Base-by-base conservation (phyloP, 208 protist genomes). In the Blastocrithidia nonstop region DNA sequence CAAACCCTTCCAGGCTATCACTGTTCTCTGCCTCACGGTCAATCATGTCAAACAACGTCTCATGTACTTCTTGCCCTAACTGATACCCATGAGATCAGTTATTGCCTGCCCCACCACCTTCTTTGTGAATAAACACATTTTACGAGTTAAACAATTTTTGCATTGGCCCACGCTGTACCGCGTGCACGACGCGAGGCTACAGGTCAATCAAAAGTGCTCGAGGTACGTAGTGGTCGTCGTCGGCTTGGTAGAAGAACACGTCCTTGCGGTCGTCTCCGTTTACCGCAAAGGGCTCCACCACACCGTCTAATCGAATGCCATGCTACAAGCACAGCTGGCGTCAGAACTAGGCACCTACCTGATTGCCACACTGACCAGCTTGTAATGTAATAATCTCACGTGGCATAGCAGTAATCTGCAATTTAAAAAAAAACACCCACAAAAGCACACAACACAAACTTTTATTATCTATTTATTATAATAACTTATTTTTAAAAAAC, bases 191-290 rank as follows among this genome's bases (percentile, higher is more conserved):
- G 33, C 97, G 75, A 6, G 97, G 97, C 76, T 99, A 98, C 13
- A 99, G 69, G 73, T 99, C 98, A 9, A 99, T 75, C 11, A 99
- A 66, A 7, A 99, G 53, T 6, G 98, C 96, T 16, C 98, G 71
- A n/a, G 98, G 98, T 51, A 99, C 89, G 72, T 99, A 99, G 57
- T 99, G 96, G 45, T 99, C 92, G 56, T 99, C 96, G 55, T 99
- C 98, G n/a, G 96, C 96, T 67, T 99, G 96, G 62, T 99, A 99
- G 69, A 99, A 99, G 57, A 99, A 99, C 7, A 99, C 98, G 63
- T 99, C 98, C 58, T 99, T 99, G 38, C 98, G 68, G 52, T 99
- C 98, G 31, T 88, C 75, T 21, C 82, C 85, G 45, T 68, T 64
- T 17, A 89, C 85, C 24, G 93, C 95, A 72, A 81, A 95, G 17